These are phyloP conservation scores for Teunomyces gatunensis DNA, from an alignment of 805 yeast species.

Conservation along the genomic window DNA sequence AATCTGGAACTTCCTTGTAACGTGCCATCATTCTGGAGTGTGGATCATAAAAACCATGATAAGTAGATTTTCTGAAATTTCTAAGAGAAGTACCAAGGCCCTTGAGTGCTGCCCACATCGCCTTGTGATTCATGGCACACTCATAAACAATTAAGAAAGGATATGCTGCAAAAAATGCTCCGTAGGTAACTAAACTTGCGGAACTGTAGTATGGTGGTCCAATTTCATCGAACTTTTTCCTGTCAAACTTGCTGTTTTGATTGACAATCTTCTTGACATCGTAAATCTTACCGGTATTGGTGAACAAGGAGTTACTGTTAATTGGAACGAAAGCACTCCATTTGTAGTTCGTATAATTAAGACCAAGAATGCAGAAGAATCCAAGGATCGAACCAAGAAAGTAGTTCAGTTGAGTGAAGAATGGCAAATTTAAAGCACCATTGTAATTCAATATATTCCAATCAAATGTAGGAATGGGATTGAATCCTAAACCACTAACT, in stretches of 20 bases:
- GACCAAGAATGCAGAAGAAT: constrained; percentile 23
- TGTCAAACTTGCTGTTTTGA: constrained; percentile 10
- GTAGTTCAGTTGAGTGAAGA: constrained; percentile 21
- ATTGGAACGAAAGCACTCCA: constrained; percentile 32
- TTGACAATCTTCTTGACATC: constrained; percentile 13
- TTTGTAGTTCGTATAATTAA: constrained; percentile 26
- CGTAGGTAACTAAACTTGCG: constrained; percentile 20
- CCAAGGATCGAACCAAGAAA: constrained; percentile 24
- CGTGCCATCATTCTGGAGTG: constrained; percentile 31
- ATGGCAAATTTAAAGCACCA: constrained; percentile 20
- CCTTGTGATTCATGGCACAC: constrained; percentile 11
- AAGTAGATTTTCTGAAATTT: constrained; percentile 22
- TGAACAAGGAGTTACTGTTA: constrained; percentile 20
- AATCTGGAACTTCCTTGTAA: constrained; percentile 36
- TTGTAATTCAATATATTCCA: constrained; percentile 21
- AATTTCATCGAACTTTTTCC: constrained; percentile 16
- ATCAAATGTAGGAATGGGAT: constrained; percentile 32
- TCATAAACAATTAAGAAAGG: constrained; percentile 25
- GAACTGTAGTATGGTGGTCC: constrained; percentile 25
- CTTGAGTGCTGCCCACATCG: constrained; percentile 12
- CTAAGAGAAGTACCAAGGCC: constrained; percentile 14
- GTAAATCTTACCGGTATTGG: constrained; percentile 23
- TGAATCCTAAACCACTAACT: constrained; percentile 30
- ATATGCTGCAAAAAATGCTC: constrained; percentile 24
- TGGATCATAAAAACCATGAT: constrained; percentile 34